phyloP scores from a whole-genome alignment of 139 green algal genomes.

The Cymbomonas tetramitiformis region DNA sequence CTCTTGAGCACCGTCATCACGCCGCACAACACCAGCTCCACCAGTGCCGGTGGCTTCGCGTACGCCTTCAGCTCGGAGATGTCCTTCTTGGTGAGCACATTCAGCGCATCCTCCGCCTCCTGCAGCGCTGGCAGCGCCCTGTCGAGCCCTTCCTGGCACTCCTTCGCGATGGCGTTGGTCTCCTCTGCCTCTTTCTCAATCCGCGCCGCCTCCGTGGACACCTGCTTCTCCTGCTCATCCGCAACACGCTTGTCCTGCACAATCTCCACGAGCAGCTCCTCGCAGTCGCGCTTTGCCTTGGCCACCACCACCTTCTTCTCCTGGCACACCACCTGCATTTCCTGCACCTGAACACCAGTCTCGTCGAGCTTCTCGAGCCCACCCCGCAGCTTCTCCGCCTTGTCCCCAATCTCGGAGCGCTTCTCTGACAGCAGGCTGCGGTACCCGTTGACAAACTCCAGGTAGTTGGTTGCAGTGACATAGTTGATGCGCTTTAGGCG shows the following conservation, averaged over 20 bases:
- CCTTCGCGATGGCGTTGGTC: conserved; percentile 53
- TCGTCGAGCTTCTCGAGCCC: conserved; percentile 65
- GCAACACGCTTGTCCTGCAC: conserved; percentile 70
- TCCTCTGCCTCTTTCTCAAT: conserved; percentile 63
- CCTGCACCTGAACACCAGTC: conserved; percentile 45
- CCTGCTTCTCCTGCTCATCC: conserved; percentile 70
- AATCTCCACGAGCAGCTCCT: conserved; percentile 75
- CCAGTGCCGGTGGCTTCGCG: conserved; percentile 60
- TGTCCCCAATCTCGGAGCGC: conserved; percentile 40
- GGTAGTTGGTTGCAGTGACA: conserved; percentile 67
- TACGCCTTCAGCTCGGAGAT: conserved; percentile 70
- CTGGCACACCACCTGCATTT: conserved; percentile 58
- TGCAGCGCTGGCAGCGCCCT: conserved; percentile 57
- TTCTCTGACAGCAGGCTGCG: conserved; percentile 51
- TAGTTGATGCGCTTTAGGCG: conserved; percentile 54
- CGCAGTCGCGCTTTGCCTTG: conserved; percentile 60
- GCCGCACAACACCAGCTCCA: conserved; percentile 58
- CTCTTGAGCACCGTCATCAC: conserved; percentile 55
- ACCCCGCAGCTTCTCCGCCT: conserved; percentile 48
- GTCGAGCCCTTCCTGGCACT: conserved; percentile 59
- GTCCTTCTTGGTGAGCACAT: conserved; percentile 75
- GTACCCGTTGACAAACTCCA: conserved; percentile 58
- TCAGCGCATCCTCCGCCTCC: conserved; percentile 55
- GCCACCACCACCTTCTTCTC: conserved; percentile 61
- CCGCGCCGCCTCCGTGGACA: conserved; percentile 64